Evolutionary conservation across 805 yeast genomes (phyloP).

Genomic region (Scheffersomyces spartinae): DNA sequence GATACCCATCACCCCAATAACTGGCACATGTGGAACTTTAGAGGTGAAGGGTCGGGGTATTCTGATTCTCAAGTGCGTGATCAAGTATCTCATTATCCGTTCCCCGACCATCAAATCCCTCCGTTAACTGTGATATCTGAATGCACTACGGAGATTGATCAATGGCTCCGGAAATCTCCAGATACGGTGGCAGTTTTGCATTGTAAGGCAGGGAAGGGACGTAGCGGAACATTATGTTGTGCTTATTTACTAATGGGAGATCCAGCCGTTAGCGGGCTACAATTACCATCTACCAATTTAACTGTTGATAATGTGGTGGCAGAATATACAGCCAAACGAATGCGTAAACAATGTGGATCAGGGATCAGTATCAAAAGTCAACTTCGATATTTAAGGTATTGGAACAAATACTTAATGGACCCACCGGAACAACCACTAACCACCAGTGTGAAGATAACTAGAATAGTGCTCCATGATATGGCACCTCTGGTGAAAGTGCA

Average conservation of each 20-base stretch:
- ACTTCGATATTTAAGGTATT: conserved; percentile 52
- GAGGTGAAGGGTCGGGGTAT: conserved; percentile 41
- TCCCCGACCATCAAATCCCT: conserved; percentile 73
- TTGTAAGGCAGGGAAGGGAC: conserved; percentile 86
- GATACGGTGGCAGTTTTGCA: conserved; percentile 58
- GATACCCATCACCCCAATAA: conserved; percentile 32
- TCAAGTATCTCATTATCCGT: conserved; percentile 37
- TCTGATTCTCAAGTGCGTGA: conserved; percentile 24
- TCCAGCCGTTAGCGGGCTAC: conserved; percentile 5
- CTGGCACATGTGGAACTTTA: conserved; percentile 70
- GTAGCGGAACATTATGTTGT: conserved; percentile 70
- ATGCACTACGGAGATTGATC: conserved; percentile 33
- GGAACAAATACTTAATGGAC: conserved; percentile 10
- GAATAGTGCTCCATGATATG: too few relatives aligned
- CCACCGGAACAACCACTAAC: not conserved
- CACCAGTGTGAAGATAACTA: too few relatives aligned
- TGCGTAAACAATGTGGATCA: conserved; percentile 40
- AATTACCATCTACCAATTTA: too few relatives aligned
- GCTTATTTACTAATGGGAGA: conserved; percentile 38
- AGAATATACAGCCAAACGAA: conserved; percentile 44
- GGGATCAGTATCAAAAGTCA: conserved; percentile 74
- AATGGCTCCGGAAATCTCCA: conserved; percentile 21
- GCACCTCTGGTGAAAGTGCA: too few relatives aligned
- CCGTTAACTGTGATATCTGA: conserved; percentile 40
- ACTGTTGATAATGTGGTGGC: conserved; percentile 35